Conservation (phyloP, 805 yeast genomes). For the Pichia rugopelliculosa region DNA sequence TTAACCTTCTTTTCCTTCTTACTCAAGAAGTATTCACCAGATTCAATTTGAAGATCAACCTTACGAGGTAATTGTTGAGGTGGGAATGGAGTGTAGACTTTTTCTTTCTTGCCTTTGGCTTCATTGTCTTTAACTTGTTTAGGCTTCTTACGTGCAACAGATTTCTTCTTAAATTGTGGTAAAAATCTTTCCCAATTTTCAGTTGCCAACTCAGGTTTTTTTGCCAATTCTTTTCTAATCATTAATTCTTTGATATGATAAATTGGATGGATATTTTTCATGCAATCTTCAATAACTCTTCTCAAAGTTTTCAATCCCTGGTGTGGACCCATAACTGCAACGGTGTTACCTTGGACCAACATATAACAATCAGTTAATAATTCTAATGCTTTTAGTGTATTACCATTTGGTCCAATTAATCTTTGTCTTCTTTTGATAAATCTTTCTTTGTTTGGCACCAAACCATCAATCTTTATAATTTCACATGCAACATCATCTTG, state of each 20-base stretch:
- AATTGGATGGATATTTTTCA: slow-evolving; percentile 95
- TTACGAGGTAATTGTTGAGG: slow-evolving; percentile 95
- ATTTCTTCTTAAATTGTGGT: slow-evolving; percentile 94
- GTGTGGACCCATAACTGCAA: slow-evolving; percentile 93
- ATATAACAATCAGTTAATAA: slow-evolving; percentile 92
- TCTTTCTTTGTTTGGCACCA: slow-evolving; percentile 84
- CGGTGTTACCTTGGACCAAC: slow-evolving; percentile 95
- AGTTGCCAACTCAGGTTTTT: slow-evolving; percentile 89
- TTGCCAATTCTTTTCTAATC: slow-evolving; percentile 93
- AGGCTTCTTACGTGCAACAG: slow-evolving; percentile 89
- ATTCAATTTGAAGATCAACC: slow-evolving; percentile 93
- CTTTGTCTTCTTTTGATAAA: slow-evolving; percentile 94
- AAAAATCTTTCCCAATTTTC: slow-evolving; percentile 97
- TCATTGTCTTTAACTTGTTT: slow-evolving; percentile 49
- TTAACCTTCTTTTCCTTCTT: slow-evolving; percentile 72
- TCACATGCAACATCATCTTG: slow-evolving; percentile 95
- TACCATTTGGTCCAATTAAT: slow-evolving; percentile 93
- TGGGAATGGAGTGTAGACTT: slow-evolving; percentile 97
- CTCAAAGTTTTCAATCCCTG: slow-evolving; percentile 88
- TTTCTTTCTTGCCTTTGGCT: slow-evolving; percentile 45
- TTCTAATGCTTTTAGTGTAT: slow-evolving; percentile 92
- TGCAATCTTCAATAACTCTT: slow-evolving; percentile 94
- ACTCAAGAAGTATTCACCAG: slow-evolving; percentile 95
- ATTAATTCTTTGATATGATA: slow-evolving; percentile 94
- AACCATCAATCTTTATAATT: slow-evolving; percentile 87